phyloP scores from a whole-genome alignment of 106 monocot species.

The Gastrodia elata region DNA sequence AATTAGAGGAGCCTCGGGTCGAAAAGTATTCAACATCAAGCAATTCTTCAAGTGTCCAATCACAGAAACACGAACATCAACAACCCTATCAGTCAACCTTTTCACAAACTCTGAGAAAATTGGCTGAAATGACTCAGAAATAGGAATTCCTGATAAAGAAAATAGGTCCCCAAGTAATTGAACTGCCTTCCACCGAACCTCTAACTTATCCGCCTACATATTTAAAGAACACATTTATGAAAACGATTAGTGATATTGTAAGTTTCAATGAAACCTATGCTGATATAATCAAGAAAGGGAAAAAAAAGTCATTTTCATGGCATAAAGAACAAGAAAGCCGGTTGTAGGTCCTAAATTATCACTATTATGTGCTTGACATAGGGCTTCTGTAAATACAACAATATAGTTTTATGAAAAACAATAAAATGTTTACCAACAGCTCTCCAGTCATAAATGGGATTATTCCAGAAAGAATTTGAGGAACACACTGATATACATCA shows the following conservation, averaged over 20 bases:
- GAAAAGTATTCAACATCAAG: conserved; percentile 63
- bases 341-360: neutral
- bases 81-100: conserved; percentile 79
- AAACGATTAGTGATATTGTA: neutral
- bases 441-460: conserved; percentile 84
- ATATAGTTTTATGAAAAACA: too few species aligned
- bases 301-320: neutral
- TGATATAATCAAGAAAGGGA: neutral
- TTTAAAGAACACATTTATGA: neutral
- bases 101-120: conserved; percentile 86
- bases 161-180: conserved; percentile 81
- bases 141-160: conserved; percentile 51
- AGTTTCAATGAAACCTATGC: neutral
- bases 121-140: conserved; percentile 72
- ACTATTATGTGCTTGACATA: neutral
- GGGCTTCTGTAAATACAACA: too few species aligned
- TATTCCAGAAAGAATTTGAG: conserved; percentile 66
- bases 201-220: conserved; percentile 72
- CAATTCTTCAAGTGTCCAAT: conserved; percentile 80
- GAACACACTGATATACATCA: conserved; percentile 86
- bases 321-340: neutral
- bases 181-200: conserved; percentile 73
- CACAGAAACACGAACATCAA: conserved; percentile 69
- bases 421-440: conserved; percentile 56
- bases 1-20: conserved; percentile 73